Evolutionary conservation across 139 green algal genomes (phyloP).

Genomic region (Tetradesmus obliquus): DNA sequence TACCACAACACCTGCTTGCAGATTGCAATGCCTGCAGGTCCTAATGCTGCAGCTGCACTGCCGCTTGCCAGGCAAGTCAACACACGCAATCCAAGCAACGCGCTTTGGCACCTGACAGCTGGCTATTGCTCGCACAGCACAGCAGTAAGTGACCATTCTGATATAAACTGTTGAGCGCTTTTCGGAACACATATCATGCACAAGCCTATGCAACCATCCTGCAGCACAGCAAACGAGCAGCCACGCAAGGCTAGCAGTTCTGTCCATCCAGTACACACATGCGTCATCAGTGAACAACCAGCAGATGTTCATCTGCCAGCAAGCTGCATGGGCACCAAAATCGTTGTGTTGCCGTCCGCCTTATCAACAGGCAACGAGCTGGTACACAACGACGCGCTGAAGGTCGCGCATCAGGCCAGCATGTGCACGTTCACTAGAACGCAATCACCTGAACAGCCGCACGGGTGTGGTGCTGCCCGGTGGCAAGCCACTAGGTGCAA

Average conservation of each 20-base stretch:
- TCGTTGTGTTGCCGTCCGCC: background rate
- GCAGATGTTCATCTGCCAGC: background rate
- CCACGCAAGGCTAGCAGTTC: background rate
- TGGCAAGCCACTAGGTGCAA: background rate
- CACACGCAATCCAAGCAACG: background rate
- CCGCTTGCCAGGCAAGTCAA: background rate
- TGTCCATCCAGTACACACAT: background rate
- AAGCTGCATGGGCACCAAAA: background rate
- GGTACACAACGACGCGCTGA: background rate
- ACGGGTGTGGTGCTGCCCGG: background rate
- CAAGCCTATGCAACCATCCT: background rate
- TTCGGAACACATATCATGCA: background rate
- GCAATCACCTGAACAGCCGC: background rate
- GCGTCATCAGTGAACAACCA: background rate
- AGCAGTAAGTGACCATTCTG: background rate
- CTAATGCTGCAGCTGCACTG: background rate
- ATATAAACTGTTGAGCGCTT: background rate
- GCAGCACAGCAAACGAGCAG: background rate
- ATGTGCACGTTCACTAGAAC: background rate
- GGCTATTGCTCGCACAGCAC: background rate
- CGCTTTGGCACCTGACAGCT: background rate
- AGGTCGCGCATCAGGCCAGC: too few relatives aligned
- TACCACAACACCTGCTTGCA: background rate
- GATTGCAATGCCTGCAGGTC: background rate
- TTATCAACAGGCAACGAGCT: background rate